Conservation (phyloP, 73 alveolate genomes). For the Tetrahymena borealis region DNA sequence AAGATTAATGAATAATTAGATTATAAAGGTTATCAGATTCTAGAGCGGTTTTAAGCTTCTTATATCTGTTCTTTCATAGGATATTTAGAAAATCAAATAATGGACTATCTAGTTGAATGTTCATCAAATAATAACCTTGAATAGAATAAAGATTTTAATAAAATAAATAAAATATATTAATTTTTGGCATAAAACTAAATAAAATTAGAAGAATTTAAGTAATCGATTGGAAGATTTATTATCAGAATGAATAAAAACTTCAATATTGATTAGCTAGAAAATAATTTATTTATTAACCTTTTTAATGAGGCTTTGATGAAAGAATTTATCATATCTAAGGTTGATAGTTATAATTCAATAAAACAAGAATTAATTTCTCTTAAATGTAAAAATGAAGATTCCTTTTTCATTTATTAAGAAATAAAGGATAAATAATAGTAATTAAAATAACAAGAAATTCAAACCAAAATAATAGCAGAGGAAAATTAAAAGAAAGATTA, state of each 20-base stretch:
- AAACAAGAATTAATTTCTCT: not conserved
- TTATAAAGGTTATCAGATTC: not conserved
- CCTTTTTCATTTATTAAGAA: not conserved
- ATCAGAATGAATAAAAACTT: not conserved
- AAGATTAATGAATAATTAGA: not conserved
- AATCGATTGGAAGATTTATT: not conserved
- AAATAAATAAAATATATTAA: not conserved
- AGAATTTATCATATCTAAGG: not conserved
- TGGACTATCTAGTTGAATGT: not conserved
- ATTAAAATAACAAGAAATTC: not conserved
- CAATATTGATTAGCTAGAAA: not conserved
- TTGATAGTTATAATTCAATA: no score
- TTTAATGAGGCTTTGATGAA: not conserved
- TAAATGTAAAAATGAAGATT: not conserved
- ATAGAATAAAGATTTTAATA: not conserved
- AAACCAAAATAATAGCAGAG: not conserved
- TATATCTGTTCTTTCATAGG: not conserved
- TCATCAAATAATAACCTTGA: not conserved
- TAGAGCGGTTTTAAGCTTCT: not conserved
- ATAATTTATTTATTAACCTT: not conserved
- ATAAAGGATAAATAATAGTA: not conserved
- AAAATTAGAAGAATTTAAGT: not conserved
- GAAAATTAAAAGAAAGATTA: no score
- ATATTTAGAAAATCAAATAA: not conserved
- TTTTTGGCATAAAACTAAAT: not conserved